Conservation (phyloP, 768 basidiomycete genomes). For the Auriscalpium vulgare region DNA sequence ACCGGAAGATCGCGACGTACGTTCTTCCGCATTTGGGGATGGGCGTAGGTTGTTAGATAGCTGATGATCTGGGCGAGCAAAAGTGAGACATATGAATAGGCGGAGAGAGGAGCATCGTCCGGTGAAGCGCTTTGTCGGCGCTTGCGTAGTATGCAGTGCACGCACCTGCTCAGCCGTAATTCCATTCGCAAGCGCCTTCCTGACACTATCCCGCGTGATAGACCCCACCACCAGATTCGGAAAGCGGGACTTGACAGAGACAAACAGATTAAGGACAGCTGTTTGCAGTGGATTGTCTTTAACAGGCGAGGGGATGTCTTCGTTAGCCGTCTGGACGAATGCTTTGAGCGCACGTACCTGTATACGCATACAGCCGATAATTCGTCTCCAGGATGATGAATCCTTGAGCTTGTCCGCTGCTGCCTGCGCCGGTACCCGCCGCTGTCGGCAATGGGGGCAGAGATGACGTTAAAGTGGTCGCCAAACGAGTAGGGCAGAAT, state of each 20-base stretch:
- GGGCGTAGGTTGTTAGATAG: conserved; percentile 90
- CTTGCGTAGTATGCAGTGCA: too few species aligned
- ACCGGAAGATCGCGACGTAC: conserved; percentile 32
- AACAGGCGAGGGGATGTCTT: too few species aligned
- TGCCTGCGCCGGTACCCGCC: conserved; percentile 40
- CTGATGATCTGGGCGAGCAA: conserved; percentile 70
- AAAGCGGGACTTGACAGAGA: conserved; percentile 88
- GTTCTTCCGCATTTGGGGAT: conserved; percentile 96
- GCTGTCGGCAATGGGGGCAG: conserved; percentile 71
- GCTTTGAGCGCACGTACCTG: conserved; percentile 42
- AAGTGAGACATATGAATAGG: conserved; percentile 1
- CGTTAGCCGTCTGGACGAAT: too few species aligned
- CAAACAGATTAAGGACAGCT: conserved; percentile 90
- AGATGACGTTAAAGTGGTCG: conserved; percentile 90
- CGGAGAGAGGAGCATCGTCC: not conserved
- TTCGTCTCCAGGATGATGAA: conserved; percentile 98
- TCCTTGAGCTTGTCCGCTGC: conserved; percentile 57
- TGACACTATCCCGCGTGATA: conserved; percentile 92
- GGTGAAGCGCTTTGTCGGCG: too few species aligned
- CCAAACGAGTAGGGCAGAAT: conserved; percentile 91
- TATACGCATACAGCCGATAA: conserved; percentile 97
- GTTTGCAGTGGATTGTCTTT: conserved; percentile 93
- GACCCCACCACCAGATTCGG: conserved; percentile 95
- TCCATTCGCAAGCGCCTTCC: conserved; percentile 87
- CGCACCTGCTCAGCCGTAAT: conserved; percentile 93